Evolutionary conservation across 345 rosid species (phyloP), one percentile per base, ranked within the genome.

Genomic region (Salix brachista): DNA sequence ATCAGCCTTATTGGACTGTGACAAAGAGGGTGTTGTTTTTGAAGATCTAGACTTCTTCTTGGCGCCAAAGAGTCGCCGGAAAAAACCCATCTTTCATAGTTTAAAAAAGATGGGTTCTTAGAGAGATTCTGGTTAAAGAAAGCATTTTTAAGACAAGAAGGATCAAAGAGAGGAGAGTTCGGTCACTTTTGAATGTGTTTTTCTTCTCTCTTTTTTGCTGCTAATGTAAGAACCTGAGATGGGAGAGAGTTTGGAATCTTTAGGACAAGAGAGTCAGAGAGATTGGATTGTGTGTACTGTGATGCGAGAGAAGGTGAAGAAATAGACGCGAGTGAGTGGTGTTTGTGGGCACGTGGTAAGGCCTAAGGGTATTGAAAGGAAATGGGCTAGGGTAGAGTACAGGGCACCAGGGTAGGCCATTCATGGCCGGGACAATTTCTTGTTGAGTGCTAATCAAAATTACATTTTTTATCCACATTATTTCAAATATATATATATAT

Each of bases 61-160:
- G 74, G 79, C 58, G 61, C 97, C 90, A 71, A 94, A 94, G 34
- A 94, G 86, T 84, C 92, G 83, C 76, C 92, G 90, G 80, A 94
- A 80, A 41, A 92, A 81, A 32, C 98, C 97, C 98, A 94, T 88
- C 52, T 80, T 69, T 85, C 92, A 86, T 86, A 48, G 66, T 42
- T 44, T 65, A 44, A 30, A 70, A 41, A 52, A 52, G 52, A 19
- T 28, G 30, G 60, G 1, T 50, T 58, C 34, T 18, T 34, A 3
- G 12, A 65, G 69, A 52, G 26, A 26, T 26, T 14, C 2, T 37
- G 6, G 65, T n/a, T 28, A 30, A 28, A 70, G 37, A 64, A 52
- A 30, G 61, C 8, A 4, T 19, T 64, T 32, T 4, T 2, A 54
- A 6, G 32, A 34, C 0, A 42, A 44, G 77, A 61, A 61, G n/a